phyloP scores from a whole-genome alignment of 192 early-diverging fungal genomes.

The Mycoemilia scoparia region DNA sequence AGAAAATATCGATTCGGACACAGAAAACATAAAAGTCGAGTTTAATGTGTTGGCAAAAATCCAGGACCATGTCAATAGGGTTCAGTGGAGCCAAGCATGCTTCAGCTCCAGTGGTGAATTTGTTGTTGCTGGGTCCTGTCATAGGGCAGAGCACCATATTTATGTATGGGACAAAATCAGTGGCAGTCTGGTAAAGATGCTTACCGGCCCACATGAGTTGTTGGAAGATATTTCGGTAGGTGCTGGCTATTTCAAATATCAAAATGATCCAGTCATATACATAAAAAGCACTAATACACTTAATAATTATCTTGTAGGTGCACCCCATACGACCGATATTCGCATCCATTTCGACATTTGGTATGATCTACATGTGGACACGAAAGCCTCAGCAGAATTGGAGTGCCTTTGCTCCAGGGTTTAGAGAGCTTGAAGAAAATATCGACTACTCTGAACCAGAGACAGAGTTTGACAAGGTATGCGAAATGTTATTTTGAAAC shows the following conservation, averaged over 20 bases:
- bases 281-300: not conserved
- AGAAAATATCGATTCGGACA: not conserved
- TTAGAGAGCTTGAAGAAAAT: constrained; percentile 85
- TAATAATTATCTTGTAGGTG: constrained; percentile 36
- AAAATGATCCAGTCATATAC: not conserved
- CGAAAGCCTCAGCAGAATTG: constrained; percentile 59
- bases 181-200: constrained; percentile 70
- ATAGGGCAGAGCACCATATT: constrained; percentile 81
- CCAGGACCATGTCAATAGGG: constrained; percentile 75
- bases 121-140: constrained; percentile 63
- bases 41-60: constrained; percentile 44
- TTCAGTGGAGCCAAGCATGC: constrained; percentile 73
- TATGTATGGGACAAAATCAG: constrained; percentile 81
- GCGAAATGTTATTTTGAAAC: too few relatives aligned
- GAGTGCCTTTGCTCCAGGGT: constrained; percentile 88
- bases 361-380: constrained; percentile 80
- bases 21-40: not conserved
- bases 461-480: constrained; percentile 77
- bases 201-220: constrained; percentile 75
- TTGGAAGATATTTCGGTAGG: constrained; percentile 49
- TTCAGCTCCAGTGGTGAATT: constrained; percentile 82
- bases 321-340: constrained; percentile 76
- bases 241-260: too few relatives aligned
- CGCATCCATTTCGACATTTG: constrained; percentile 61
- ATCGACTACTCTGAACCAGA: constrained; percentile 84